These are phyloP conservation scores for Russula lepida DNA, from an alignment of 768 basidiomycete genomes.

Conservation along the genomic window DNA sequence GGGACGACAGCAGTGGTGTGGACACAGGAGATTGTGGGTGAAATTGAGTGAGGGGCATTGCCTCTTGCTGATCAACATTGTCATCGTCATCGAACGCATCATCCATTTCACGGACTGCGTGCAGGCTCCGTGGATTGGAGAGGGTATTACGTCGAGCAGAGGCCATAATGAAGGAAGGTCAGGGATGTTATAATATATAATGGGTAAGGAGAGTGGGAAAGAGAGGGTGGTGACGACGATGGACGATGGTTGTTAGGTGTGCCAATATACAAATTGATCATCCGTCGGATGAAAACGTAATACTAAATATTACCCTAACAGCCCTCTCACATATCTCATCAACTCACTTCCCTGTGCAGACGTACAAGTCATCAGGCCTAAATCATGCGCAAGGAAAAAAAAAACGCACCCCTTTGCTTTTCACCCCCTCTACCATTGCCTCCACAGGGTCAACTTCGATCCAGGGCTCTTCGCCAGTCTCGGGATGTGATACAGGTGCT, in stretches of 20 bases:
- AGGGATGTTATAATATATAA: background rate
- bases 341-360: slow-evolving; percentile 36
- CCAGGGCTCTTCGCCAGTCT: slow-evolving; percentile 25
- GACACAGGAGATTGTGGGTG: slow-evolving; percentile 25
- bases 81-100: slow-evolving; percentile 69
- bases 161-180: slow-evolving; percentile 29
- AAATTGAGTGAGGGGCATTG: slow-evolving; percentile 33
- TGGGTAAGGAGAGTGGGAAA: background rate
- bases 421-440: slow-evolving; percentile 72
- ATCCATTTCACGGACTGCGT: slow-evolving; percentile 55
- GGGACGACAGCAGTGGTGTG: slow-evolving; percentile 25
- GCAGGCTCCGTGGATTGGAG: slow-evolving; percentile 38
- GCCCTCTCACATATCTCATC: slow-evolving; percentile 19
- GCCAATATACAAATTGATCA: background rate
- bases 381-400: background rate
- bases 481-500: slow-evolving; percentile 27
- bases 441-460: slow-evolving; percentile 44
- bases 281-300: background rate
- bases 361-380: slow-evolving; percentile 7
- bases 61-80: slow-evolving; percentile 33
- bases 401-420: slow-evolving; percentile 51
- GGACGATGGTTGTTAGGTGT: background rate
- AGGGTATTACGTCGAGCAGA: slow-evolving; percentile 43
- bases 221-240: background rate
- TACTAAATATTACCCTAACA: slow-evolving; percentile 15